Percentiles rank a stretch among this genome's conserved stretches.
Evolutionary conservation across 352 stramenopile genomes (phyloP).

Genomic region (Pythium periplocum): DNA sequence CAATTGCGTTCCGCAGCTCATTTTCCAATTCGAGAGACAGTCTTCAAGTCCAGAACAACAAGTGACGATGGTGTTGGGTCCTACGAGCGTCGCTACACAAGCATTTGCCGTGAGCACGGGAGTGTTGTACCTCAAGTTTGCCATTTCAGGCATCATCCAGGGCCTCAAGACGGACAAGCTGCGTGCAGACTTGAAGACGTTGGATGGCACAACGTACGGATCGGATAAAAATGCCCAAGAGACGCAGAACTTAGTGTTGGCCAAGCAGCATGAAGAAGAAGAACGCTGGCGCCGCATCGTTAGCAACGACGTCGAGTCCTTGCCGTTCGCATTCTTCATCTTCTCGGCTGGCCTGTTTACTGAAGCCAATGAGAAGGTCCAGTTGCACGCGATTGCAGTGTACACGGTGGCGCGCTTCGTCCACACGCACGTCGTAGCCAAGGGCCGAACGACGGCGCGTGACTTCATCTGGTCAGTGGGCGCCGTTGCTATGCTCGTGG

Average conservation of each 20-base stretch:
- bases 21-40: no score
- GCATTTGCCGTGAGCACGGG: constrained; percentile 20
- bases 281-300: constrained; percentile 29
- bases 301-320: constrained; percentile 31
- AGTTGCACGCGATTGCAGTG: constrained; percentile 11
- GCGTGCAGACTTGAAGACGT: constrained; percentile 22
- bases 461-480: constrained; percentile 15
- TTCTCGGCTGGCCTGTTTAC: constrained; percentile 16
- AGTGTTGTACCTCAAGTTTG: constrained; percentile 59
- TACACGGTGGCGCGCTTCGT: constrained; percentile 31
- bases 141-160: constrained; percentile 39
- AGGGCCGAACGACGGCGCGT: constrained; percentile 17
- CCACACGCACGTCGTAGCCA: constrained; percentile 32
- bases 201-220: constrained; percentile 24
- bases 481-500: constrained; percentile 18
- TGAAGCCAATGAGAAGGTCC: constrained; percentile 19
- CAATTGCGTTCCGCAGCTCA: no score
- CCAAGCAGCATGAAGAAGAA: constrained; percentile 18
- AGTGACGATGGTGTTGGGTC: constrained; percentile 15
- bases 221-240: constrained; percentile 22
- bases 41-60: neutral
- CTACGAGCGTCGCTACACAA: constrained; percentile 13
- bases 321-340: constrained; percentile 28
- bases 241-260: constrained; percentile 24
- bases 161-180: constrained; percentile 41